phyloP scores from a whole-genome alignment of 2,329 filamentous ascomycete genomes.

The Scopulariopsis brevicaulis region DNA sequence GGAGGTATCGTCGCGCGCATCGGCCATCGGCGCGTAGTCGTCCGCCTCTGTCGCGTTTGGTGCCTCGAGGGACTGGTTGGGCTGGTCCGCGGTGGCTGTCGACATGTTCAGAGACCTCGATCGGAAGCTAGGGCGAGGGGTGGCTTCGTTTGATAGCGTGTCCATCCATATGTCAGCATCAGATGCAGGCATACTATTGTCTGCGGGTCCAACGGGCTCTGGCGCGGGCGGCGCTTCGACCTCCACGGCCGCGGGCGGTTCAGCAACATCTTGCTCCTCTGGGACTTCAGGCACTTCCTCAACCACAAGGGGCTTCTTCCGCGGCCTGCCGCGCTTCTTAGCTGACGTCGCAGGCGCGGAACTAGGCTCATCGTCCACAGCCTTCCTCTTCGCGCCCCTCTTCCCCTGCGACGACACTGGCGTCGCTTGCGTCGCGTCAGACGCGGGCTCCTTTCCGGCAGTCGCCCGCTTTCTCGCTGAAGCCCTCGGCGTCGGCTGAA shows the following conservation, averaged over 20 bases:
- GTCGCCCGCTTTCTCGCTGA: background rate
- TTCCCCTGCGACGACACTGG: background rate
- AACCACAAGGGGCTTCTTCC: slow-evolving; percentile 2
- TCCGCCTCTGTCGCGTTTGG: background rate
- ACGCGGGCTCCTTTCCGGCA: background rate
- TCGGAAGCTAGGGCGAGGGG: slow-evolving; percentile 17
- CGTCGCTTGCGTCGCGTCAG: background rate
- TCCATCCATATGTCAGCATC: slow-evolving; percentile 35
- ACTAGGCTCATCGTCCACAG: background rate
- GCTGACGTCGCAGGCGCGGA: background rate
- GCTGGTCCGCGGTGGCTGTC: background rate
- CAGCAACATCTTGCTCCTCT: background rate
- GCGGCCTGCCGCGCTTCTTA: slow-evolving; percentile 2
- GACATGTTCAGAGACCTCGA: background rate
- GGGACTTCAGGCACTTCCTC: background rate
- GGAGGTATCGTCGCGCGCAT: background rate
- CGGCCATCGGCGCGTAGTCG: background rate
- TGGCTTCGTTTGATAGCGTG: slow-evolving; percentile 24
- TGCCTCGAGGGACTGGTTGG: background rate
- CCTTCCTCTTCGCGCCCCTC: background rate
- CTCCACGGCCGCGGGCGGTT: background rate
- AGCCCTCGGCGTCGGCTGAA: background rate
- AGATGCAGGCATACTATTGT: slow-evolving; percentile 15
- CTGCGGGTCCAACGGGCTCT: slow-evolving; percentile 4
- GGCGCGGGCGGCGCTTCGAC: background rate